A percentile compares a stretch with the other conserved stretches of the same genome.
phyloP scores from a whole-genome alignment of 345 rosid species.

The Garcia nutans region DNA sequence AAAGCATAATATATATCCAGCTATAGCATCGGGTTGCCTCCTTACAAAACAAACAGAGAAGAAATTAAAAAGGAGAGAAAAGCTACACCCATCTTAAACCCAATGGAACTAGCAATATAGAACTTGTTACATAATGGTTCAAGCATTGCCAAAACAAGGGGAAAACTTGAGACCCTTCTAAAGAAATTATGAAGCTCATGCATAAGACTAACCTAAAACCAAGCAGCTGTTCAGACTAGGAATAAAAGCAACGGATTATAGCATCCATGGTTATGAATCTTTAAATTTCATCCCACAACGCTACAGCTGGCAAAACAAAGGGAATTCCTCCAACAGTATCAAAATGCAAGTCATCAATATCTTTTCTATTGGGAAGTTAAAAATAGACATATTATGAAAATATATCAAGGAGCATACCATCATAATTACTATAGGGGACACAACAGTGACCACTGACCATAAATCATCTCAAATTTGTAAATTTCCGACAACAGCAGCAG shows the following conservation, averaged over 20 bases:
- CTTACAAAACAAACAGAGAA: too few species aligned
- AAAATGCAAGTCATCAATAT: not conserved
- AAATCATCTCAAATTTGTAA: not conserved
- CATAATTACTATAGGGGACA: not conserved
- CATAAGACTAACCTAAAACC: not conserved
- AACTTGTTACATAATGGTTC: not conserved
- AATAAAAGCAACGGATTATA: not conserved
- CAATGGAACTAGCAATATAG: not conserved
- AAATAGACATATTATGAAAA: not conserved
- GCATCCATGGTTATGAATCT: not conserved
- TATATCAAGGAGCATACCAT: constrained; percentile 1
- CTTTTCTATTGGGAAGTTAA: not conserved
- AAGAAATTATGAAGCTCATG: not conserved
- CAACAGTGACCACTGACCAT: not conserved
- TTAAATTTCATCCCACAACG: not conserved
- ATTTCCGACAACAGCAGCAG: not conserved
- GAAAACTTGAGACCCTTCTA: not conserved
- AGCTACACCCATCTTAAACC: too few species aligned
- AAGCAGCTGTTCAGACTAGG: not conserved
- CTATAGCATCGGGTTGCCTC: too few species aligned
- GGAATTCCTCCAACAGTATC: not conserved
- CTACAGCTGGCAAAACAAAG: not conserved
- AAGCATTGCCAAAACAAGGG: not conserved
- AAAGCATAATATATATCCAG: too few species aligned
- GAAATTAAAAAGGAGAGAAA: too few species aligned